Base-by-base conservation (phyloP, 2,329 filamentous ascomycete species). In the Neonectria ditissima region DNA sequence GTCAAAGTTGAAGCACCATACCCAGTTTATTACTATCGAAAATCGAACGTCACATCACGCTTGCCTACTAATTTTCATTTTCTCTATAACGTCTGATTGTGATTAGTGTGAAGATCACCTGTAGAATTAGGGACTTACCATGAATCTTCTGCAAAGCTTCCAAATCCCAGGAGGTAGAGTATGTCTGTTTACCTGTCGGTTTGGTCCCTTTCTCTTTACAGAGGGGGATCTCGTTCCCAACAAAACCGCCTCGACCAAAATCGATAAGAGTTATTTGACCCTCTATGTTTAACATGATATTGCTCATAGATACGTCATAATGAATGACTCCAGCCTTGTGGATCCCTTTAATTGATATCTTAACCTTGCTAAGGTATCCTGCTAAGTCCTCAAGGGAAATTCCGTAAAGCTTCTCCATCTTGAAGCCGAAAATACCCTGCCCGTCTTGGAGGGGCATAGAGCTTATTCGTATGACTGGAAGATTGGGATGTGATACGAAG, bases 111-210 rank as follows among this genome's bases (percentile, higher is more conserved):
- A 44, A 24, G 41, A 44, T 9, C 8, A 44, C 20, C 18, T 10
- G 9, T 44, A 11, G 10, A 44, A 44, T 44, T 44, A 24, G 41
- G 20, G 41, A 44, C 41, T 22, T 44, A 44, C 41, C 16, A 44
- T 44, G 20, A 24, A 44, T 44, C 20, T 44, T 44, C 34, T 37
- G 34, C 13, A 16, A 37, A 37, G 53, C 39, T 45, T 52, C 32
- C n/a, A 28, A 44, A 52, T 59, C 55, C 45, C 14, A 51, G 32
- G 20, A 43, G 10, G 45, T 28, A 18, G 48, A 54, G 22, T 60
- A 60, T 39, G 16, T 55, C 9, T 26, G 22, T 34, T 39, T 20
- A 28, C 50, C 28, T 7, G 10, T 30, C n/a, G 10, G 50, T 20
- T 41, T 41, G 18, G n/a, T 22, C n/a, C 41, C 28, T 22, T 53